These are phyloP conservation scores for Phaseolus lunatus DNA, from an alignment of 306 rosid species.

Conservation along the genomic window DNA sequence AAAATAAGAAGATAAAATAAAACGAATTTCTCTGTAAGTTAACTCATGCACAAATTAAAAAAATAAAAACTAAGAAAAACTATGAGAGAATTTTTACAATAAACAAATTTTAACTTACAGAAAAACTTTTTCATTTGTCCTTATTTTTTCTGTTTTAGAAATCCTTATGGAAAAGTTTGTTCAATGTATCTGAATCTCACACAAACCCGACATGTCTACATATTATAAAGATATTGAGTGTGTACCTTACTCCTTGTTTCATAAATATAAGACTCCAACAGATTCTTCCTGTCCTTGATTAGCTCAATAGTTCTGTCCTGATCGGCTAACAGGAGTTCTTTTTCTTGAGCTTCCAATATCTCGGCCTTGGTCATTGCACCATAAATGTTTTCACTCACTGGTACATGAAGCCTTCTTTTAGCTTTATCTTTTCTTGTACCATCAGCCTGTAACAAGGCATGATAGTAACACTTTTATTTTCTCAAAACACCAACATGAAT, in stretches of 20 bases:
- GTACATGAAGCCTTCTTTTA: conserved; percentile 61
- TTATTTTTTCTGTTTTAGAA: too few relatives aligned
- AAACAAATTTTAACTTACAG: too few relatives aligned
- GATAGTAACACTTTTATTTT: conserved; percentile 44
- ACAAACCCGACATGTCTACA: conserved; percentile 19
- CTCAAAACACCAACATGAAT: conserved; percentile 45
- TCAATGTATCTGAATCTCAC: conserved; percentile 25
- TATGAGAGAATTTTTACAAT: too few relatives aligned
- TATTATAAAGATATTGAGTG: conserved; percentile 37
- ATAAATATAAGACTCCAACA: conserved; percentile 83
- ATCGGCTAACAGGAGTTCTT: conserved; percentile 64
- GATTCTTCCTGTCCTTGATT: conserved; percentile 78
- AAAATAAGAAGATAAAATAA: too few relatives aligned
- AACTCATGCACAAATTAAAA: too few relatives aligned
- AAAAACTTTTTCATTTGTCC: too few relatives aligned
- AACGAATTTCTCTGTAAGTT: too few relatives aligned
- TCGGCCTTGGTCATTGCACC: conserved; percentile 84
- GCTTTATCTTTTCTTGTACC: conserved; percentile 55
- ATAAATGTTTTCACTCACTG: conserved; percentile 67
- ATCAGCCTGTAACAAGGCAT: conserved; percentile 65
- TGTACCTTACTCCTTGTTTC: conserved; percentile 87
- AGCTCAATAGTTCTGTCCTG: conserved; percentile 79
- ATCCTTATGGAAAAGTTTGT: too few relatives aligned
- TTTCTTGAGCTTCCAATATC: conserved; percentile 68
- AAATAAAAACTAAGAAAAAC: too few relatives aligned